Conservation (phyloP, 1,139 yeast species). For the Kodamaea ohmeri region DNA sequence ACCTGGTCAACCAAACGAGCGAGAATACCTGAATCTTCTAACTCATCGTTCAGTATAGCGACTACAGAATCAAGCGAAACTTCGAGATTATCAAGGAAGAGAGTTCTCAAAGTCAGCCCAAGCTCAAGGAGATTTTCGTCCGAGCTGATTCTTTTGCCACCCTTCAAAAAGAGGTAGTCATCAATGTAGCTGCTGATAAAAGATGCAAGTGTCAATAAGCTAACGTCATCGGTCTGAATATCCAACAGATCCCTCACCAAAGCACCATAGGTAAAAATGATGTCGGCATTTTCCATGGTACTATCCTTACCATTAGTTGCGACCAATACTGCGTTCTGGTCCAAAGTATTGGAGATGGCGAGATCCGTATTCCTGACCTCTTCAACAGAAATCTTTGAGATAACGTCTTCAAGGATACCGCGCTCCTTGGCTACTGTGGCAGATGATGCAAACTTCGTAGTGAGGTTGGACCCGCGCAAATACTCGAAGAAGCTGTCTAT, state of each 20-base stretch:
- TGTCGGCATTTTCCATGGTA: background rate
- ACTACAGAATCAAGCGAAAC: background rate
- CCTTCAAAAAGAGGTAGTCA: conserved; percentile 25
- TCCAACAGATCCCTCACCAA: conserved; percentile 10
- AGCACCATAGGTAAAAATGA: conserved; percentile 12
- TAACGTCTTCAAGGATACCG: background rate
- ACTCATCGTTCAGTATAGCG: background rate
- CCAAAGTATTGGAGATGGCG: conserved; percentile 47
- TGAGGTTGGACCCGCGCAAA: conserved; percentile 13
- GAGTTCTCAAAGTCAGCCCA: conserved; percentile 3
- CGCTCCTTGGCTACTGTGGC: conserved; percentile 7
- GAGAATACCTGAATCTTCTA: background rate
- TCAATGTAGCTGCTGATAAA: conserved; percentile 28
- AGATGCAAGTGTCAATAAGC: conserved; percentile 10
- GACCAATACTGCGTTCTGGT: conserved; percentile 37
- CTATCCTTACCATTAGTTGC: background rate
- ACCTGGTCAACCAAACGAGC: background rate
- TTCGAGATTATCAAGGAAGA: conserved; percentile 1
- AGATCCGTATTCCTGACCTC: background rate
- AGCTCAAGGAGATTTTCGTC: conserved; percentile 7
- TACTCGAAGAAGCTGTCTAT: conserved; percentile 10
- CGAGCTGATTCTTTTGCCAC: conserved; percentile 1
- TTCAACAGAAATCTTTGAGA: background rate
- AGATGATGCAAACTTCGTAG: conserved; percentile 18
- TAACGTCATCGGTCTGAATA: background rate